These are phyloP conservation scores for Microdochium bolleyi DNA, from an alignment of 2,329 filamentous ascomycete species.

Conservation along the genomic window DNA sequence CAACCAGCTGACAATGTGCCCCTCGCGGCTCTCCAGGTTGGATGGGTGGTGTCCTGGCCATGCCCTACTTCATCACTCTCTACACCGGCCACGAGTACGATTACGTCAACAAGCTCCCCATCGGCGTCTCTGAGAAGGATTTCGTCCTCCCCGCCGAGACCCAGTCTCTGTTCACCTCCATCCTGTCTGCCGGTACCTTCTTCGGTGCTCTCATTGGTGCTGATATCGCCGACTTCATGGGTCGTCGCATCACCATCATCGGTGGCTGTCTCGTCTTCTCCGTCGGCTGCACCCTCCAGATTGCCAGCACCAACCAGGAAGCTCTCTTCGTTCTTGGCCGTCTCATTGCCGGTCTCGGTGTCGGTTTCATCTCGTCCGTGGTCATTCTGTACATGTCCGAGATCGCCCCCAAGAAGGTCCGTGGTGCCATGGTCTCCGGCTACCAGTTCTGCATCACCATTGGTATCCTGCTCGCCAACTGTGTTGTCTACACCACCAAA, in stretches of 20 bases:
- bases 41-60: slow-evolving; percentile 39
- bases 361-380: slow-evolving; percentile 60
- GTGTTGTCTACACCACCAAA: slow-evolving; percentile 60
- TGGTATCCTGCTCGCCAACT: slow-evolving; percentile 61
- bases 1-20: slow-evolving; percentile 32
- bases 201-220: slow-evolving; percentile 57
- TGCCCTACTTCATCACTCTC: slow-evolving; percentile 28
- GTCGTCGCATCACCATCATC: slow-evolving; percentile 52
- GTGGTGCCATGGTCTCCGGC: slow-evolving; percentile 64
- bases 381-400: slow-evolving; percentile 67
- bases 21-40: slow-evolving; percentile 28
- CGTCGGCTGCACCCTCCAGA: slow-evolving; percentile 51
- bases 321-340: slow-evolving; percentile 54
- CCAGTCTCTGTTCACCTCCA: slow-evolving; percentile 57
- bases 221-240: slow-evolving; percentile 57
- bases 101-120: slow-evolving; percentile 15
- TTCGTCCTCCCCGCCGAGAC: slow-evolving; percentile 36
- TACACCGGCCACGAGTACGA: slow-evolving; percentile 29
- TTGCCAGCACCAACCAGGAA: slow-evolving; percentile 39
- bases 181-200: slow-evolving; percentile 58
- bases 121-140: slow-evolving; percentile 13
- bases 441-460: slow-evolving; percentile 76
- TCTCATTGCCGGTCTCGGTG: slow-evolving; percentile 56
- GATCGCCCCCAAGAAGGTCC: slow-evolving; percentile 51
- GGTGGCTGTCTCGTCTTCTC: slow-evolving; percentile 52